Conservation (phyloP, 495 filamentous ascomycete species). For the Physcia stellaris region DNA sequence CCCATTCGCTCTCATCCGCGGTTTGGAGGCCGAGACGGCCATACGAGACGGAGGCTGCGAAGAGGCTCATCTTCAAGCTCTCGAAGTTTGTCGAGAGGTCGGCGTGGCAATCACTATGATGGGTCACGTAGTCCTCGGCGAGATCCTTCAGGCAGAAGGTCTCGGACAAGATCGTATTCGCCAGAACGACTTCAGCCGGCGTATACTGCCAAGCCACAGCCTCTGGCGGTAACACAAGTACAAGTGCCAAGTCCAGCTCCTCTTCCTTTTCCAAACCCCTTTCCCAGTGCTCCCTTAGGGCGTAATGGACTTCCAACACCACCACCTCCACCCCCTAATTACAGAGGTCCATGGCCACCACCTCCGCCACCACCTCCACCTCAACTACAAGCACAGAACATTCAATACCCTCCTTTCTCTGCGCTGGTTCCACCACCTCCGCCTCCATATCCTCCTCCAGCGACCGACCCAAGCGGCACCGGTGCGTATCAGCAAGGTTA, state of each 20-base stretch:
- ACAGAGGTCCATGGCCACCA: conserved; percentile 39
- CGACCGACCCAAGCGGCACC: no score
- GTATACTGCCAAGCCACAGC: no score
- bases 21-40: neutral
- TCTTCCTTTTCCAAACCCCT: conserved; percentile 16
- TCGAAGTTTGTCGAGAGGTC: conserved; percentile 11
- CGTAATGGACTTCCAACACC: conserved; percentile 20
- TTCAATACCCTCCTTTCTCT: neutral
- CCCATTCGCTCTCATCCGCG: conserved; percentile 10
- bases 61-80: conserved; percentile 20
- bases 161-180: conserved; percentile 6
- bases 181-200: no score
- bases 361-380: neutral
- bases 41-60: conserved; percentile 9
- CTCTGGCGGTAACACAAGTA: conserved; percentile 34
- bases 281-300: conserved; percentile 10
- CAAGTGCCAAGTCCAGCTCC: conserved; percentile 22
- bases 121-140: conserved; percentile 4
- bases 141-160: no score
- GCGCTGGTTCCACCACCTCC: conserved; percentile 1
- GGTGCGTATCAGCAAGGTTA: neutral
- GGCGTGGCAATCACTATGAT: conserved; percentile 8
- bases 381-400: no score
- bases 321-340: conserved; percentile 34
- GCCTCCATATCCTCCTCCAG: no score